Percentiles rank a stretch among this genome's conserved stretches.
Evolutionary conservation across 2,329 filamentous ascomycete genomes (phyloP).

Genomic region (Canariomyces notabilis): DNA sequence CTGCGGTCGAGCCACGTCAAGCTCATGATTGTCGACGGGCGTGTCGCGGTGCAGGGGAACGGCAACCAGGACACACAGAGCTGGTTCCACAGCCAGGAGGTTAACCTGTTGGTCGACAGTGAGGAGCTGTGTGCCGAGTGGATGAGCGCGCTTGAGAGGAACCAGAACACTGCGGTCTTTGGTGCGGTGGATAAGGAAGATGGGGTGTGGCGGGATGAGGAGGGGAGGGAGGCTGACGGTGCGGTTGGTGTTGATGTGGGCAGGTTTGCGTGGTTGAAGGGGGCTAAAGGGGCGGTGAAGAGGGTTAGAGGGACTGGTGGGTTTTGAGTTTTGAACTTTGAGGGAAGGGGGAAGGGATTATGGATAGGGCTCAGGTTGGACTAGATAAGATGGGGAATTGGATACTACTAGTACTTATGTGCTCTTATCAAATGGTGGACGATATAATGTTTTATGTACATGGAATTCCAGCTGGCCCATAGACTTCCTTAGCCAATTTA

Average conservation of each 20-base stretch:
- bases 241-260: not conserved
- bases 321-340: not conserved
- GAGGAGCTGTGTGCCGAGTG: slow-evolving; percentile 46
- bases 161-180: not conserved
- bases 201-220: not conserved
- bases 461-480: no score
- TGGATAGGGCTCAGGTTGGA: no score
- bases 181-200: not conserved
- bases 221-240: not conserved
- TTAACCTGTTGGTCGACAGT: slow-evolving; percentile 71
- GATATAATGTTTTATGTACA: no score
- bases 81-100: slow-evolving; percentile 74
- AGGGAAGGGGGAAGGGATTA: no score
- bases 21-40: slow-evolving; percentile 66
- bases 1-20: slow-evolving; percentile 71
- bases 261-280: not conserved
- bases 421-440: no score
- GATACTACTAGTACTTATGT: no score
- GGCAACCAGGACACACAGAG: slow-evolving; percentile 78
- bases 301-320: not conserved
- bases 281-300: not conserved
- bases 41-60: slow-evolving; percentile 65
- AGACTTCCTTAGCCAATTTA: no score
- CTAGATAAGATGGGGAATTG: no score
- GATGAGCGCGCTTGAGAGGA: slow-evolving; percentile 20